Conservation (phyloP, 495 filamentous ascomycete genomes). For the Aspergillus cavernicola region DNA sequence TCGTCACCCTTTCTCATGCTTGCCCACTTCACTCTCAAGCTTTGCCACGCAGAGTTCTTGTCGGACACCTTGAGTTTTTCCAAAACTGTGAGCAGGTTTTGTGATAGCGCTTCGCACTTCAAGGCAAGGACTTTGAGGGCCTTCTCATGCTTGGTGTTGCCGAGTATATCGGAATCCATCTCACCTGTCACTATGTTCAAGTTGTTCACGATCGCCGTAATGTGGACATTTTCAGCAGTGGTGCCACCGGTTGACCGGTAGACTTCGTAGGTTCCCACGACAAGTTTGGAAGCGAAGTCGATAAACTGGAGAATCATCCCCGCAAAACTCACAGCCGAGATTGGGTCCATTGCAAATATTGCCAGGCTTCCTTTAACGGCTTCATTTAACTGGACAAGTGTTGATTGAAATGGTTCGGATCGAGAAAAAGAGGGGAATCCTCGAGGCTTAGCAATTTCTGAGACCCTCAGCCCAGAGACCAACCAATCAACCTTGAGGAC, state of each 20-base stretch:
- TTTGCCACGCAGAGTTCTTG: background rate
- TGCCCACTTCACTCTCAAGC: background rate
- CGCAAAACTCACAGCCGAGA: slow-evolving; percentile 36
- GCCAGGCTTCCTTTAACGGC: too few species aligned
- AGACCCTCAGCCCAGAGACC: too few species aligned
- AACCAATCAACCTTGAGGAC: too few species aligned
- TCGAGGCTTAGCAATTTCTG: too few species aligned
- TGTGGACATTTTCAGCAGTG: slow-evolving; percentile 17
- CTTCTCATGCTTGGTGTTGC: background rate
- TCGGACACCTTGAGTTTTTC: background rate
- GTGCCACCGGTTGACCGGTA: slow-evolving; percentile 22
- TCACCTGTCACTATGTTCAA: background rate
- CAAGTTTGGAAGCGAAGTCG: slow-evolving; percentile 31
- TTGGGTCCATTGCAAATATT: too few species aligned
- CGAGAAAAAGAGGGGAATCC: too few species aligned
- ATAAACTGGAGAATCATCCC: slow-evolving; percentile 36
- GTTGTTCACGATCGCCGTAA: background rate
- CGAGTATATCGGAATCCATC: background rate
- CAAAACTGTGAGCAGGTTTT: background rate
- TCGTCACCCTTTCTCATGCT: background rate
- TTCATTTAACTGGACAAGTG: too few species aligned
- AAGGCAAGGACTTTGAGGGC: background rate
- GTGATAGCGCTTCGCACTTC: background rate
- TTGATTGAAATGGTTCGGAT: too few species aligned
- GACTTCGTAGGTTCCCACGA: slow-evolving; percentile 24